Base-by-base conservation (phyloP, 768 basidiomycete species). In the Russula virescens region DNA sequence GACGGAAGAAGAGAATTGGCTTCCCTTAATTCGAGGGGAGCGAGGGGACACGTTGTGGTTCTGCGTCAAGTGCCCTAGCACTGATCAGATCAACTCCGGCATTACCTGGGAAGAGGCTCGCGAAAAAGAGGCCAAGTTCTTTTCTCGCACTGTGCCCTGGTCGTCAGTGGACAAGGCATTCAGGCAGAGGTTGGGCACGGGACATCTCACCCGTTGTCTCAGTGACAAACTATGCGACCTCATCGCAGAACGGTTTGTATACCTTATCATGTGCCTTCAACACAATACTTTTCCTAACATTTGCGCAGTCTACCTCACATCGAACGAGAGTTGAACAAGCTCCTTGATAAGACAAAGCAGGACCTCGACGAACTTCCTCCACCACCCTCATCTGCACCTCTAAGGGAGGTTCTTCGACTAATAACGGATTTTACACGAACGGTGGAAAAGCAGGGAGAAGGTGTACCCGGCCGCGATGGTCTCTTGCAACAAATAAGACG, bases 51-150 rank as follows among this genome's bases (percentile, higher is more conserved):
- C 77, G 4, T 80, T 81, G 21, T 87, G 85, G 85, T 80, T 72
- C 60, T 76, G 74, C 11, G 77, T 78, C 14, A 78, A 79, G 60
- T 78, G 77, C 42, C 79, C 77, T 0, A 72, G 74, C 66, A 81
- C 84, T 0, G 74, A 72, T 1, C 79, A 84, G 16, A 69, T 88
- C 14, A 78, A 77, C 21, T 56, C 72, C 1, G 82, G 80, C 2
- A 77, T 83, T 49, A 78, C 82, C 1, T 90, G 87, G 85, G 72
- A 71, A 19, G 76, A 82, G 23, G 90, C 89, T 0, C 80, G 89
- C 2, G 63, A 70, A 28, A 71, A 71, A 31, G 89, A 91, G 67
- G 70, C 80, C 6, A 72, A 76, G 0, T 91, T 80, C 71, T 91
- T 91, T 68, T 62, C 75, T 9, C 72, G 73, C 11, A 80, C 71